These are phyloP conservation scores for Fusarium sp. DNA, from an alignment of 2,329 filamentous ascomycete genomes.

Conservation along the genomic window DNA sequence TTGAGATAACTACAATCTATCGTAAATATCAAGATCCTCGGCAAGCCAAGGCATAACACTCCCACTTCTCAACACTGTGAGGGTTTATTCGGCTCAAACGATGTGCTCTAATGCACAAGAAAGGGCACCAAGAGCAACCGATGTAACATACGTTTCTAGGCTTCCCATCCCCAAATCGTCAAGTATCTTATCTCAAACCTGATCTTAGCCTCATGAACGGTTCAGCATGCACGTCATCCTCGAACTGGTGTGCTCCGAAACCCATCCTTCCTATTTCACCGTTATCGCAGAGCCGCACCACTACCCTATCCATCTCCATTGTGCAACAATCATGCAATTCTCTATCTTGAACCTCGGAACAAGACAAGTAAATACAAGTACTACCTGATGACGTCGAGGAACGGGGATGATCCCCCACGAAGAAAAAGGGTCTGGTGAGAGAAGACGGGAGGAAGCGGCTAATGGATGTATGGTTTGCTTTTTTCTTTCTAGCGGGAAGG, in stretches of 20 bases:
- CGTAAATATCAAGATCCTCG: neutral
- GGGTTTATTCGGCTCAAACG: slow-evolving; percentile 3
- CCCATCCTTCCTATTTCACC: neutral
- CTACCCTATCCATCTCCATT: neutral
- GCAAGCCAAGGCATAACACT: slow-evolving; percentile 5
- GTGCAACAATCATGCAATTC: neutral
- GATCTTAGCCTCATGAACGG: neutral
- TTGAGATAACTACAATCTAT: neutral
- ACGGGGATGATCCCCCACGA: slow-evolving; percentile 26
- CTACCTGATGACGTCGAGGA: slow-evolving; percentile 15
- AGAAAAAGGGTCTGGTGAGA: slow-evolving; percentile 6
- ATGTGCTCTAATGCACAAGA: neutral
- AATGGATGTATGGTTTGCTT: neutral
- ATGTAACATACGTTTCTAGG: neutral
- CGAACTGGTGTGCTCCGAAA: neutral
- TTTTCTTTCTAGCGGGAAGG: neutral
- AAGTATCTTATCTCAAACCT: neutral
- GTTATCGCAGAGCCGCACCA: slow-evolving; percentile 15
- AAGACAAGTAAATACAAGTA: neutral
- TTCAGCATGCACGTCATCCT: slow-evolving; percentile 15
- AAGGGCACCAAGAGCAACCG: neutral
- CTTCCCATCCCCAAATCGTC: neutral
- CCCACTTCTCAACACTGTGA: neutral
- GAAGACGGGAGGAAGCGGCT: slow-evolving; percentile 21
- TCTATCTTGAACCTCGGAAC: neutral